Evolutionary conservation across 2,329 filamentous ascomycete species (phyloP), one percentile per base, ranked within the genome.

Genomic region (Ramularia collo-cygni): DNA sequence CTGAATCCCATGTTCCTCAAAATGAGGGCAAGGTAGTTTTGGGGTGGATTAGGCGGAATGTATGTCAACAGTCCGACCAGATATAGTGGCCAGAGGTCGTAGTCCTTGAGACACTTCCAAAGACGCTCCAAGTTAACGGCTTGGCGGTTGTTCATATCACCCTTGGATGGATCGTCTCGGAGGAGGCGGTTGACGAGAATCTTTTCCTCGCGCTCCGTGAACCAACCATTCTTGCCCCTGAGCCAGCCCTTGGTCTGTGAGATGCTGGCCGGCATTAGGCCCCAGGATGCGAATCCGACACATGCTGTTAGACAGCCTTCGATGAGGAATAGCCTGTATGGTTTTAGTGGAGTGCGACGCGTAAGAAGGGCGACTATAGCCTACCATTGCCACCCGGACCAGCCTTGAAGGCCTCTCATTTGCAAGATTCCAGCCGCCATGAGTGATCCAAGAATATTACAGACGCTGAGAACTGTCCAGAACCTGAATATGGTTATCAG

Each of bases 141-240:
- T 54, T 78, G 72, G 7, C 74, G 64, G 44, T 77, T 77, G 54
- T 77, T 74, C 74, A 77, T 77, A 46, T 68, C 68, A 39, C 72
- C 73, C 29, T 60, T 60, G 38, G 50, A 55, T 0, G 75, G 75
- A 46, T 80, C 78, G 31, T 82, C 78, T 1, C 78, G 71, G 1
- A 79, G 63, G 8, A 76, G 64, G 2, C 77, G 65, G 48, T 80
- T 81, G 17, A 81, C 75, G 44, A 81, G 70, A 49, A 81, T 81
- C 42, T 76, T 73, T 52, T 85, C 81, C 54, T 85, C 77, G 2
- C 68, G 68, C 54, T 83, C 80, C 2, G 65, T 68, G 15, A 51
- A 51, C 46, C 48, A 51, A 14, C 73, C 75, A 77, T 19, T 72
- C 75, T 58, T 82, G 83, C 80, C 80, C 82, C 74, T 76, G 44